These are phyloP conservation scores for Pythium dissotocum DNA, from an alignment of 352 stramenopile genomes.

Conservation along the genomic window DNA sequence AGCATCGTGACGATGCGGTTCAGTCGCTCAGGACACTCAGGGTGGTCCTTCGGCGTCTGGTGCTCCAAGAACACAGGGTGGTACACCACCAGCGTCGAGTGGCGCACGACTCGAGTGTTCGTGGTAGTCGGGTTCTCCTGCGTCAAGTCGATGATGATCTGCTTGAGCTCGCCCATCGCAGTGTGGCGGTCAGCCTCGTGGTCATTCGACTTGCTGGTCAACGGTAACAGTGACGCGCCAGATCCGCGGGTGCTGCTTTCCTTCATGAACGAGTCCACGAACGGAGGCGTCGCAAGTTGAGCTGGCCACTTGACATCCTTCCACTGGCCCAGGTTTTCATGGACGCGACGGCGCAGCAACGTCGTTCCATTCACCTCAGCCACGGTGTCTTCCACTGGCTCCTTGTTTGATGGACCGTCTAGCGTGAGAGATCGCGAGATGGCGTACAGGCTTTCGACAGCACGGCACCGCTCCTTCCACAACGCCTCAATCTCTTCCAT, in stretches of 20 bases:
- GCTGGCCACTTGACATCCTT: constrained; percentile 65
- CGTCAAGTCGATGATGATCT: constrained; percentile 77
- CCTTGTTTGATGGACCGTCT: not conserved
- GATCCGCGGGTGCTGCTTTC: constrained; percentile 3
- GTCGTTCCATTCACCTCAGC: constrained; percentile 1
- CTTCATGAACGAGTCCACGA: constrained; percentile 25
- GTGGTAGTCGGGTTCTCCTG: constrained; percentile 46
- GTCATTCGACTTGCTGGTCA: not conserved
- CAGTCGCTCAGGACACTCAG: constrained; percentile 79
- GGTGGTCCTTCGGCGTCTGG: constrained; percentile 80
- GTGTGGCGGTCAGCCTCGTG: constrained; percentile 24
- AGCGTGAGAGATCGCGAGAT: constrained; percentile 61
- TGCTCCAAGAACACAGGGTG: constrained; percentile 86
- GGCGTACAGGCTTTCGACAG: constrained; percentile 71
- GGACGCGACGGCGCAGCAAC: constrained; percentile 21
- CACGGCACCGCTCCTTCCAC: constrained; percentile 81
- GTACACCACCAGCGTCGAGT: constrained; percentile 76
- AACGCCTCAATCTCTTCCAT: constrained; percentile 78
- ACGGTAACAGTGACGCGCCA: not conserved
- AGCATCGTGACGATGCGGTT: constrained; percentile 76
- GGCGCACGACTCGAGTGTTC: constrained; percentile 9
- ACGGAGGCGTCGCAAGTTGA: constrained; percentile 37
- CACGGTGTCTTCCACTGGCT: not conserved
- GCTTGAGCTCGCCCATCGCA: constrained; percentile 75
- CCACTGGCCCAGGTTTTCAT: constrained; percentile 46